Percentiles rank a stretch among this genome's conserved stretches.
phyloP scores from a whole-genome alignment of 257 asterid genomes.

The Cruciata laevipes region DNA sequence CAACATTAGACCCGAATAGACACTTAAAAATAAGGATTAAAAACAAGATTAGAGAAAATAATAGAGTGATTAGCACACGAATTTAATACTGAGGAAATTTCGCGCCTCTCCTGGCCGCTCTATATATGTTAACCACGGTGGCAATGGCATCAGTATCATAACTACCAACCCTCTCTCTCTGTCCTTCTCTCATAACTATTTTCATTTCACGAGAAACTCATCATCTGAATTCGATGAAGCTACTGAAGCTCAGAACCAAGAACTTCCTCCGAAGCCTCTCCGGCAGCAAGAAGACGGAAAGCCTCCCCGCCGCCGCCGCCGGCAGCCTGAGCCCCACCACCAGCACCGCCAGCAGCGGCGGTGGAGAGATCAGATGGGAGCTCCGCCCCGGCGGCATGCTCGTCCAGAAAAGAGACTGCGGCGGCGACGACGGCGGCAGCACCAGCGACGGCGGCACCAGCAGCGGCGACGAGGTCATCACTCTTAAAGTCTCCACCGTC shows the following conservation, averaged over 20 bases:
- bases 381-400: constrained; percentile 87
- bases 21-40: too few relatives aligned
- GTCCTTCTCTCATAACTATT: background rate
- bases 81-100: background rate
- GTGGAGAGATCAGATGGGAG: constrained; percentile 67
- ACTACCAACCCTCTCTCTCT: background rate
- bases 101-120: constrained; percentile 20
- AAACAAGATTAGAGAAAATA: too few relatives aligned
- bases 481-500: constrained; percentile 54
- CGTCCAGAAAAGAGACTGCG: constrained; percentile 63
- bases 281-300: constrained; percentile 20
- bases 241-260: constrained; percentile 66
- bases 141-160: background rate
- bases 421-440: constrained; percentile 19
- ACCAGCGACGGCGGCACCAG: constrained; percentile 36
- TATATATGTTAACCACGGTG: constrained; percentile 37
- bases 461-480: constrained; percentile 34
- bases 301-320: constrained; percentile 3
- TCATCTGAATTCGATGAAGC: constrained; percentile 13
- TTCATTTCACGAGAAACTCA: background rate
- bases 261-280: constrained; percentile 55
- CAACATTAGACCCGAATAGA: too few relatives aligned
- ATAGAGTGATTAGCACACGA: too few relatives aligned
- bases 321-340: background rate
- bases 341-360: background rate